phyloP scores from a whole-genome alignment of 768 basidiomycete species.

The Suillus cothurnatus region DNA sequence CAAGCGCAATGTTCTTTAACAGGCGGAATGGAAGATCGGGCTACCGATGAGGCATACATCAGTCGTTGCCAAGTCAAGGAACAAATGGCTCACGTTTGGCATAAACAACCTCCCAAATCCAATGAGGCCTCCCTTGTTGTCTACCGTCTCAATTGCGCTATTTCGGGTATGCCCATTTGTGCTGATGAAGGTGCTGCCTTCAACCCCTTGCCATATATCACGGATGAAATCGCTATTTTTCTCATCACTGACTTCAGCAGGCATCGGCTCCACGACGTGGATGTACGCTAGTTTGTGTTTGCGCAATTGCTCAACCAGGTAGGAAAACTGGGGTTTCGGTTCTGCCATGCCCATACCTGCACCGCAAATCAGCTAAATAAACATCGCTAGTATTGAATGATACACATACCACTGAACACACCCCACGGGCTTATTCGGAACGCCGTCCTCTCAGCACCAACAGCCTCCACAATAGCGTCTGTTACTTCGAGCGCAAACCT shows the following conservation, averaged over 20 bases:
- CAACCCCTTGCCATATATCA: slow-evolving; percentile 40
- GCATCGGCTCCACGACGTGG: slow-evolving; percentile 48
- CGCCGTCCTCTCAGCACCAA: slow-evolving; percentile 56
- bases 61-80: neutral
- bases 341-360: slow-evolving; percentile 55
- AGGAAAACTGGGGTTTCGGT: slow-evolving; percentile 55
- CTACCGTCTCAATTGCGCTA: slow-evolving; percentile 39
- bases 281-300: slow-evolving; percentile 49
- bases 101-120: slow-evolving; percentile 42
- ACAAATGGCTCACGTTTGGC: slow-evolving; percentile 36
- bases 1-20: slow-evolving; percentile 22
- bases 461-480: slow-evolving; percentile 48
- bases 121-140: slow-evolving; percentile 34
- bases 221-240: slow-evolving; percentile 46
- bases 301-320: slow-evolving; percentile 47
- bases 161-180: slow-evolving; percentile 49
- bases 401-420: slow-evolving; percentile 13
- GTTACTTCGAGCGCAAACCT: slow-evolving; percentile 59
- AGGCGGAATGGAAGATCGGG: slow-evolving; percentile 37
- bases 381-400: neutral
- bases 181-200: slow-evolving; percentile 39
- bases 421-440: slow-evolving; percentile 64
- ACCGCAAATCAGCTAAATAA: slow-evolving; percentile 17
- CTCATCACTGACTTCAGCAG: slow-evolving; percentile 13
- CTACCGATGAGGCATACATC: slow-evolving; percentile 9